These are phyloP conservation scores for Suillus lakei DNA, from an alignment of 768 basidiomycete species.

Conservation along the genomic window DNA sequence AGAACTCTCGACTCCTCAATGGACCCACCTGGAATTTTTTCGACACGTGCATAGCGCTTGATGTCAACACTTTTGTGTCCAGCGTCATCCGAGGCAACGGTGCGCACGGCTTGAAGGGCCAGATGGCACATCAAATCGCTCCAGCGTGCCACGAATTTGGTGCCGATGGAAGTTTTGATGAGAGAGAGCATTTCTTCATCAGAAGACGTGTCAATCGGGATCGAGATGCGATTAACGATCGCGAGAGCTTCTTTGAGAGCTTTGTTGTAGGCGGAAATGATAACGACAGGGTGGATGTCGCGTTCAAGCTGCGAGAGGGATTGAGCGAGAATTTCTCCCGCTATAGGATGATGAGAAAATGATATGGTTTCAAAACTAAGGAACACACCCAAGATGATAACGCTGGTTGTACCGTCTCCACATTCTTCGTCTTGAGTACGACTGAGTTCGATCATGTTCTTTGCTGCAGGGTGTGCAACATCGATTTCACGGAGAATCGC, in stretches of 20 bases:
- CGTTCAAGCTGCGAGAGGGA: slow-evolving; percentile 92
- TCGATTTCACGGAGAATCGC: slow-evolving; percentile 98
- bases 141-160: slow-evolving; percentile 97
- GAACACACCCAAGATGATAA: slow-evolving; percentile 91
- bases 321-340: slow-evolving; percentile 97
- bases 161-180: slow-evolving; percentile 98
- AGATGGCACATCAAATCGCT: slow-evolving; percentile 96
- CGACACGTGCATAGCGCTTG: slow-evolving; percentile 96
- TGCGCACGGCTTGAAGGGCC: slow-evolving; percentile 90
- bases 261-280: slow-evolving; percentile 97
- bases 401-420: slow-evolving; percentile 97
- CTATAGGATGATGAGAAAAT: slow-evolving; percentile 38
- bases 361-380: not conserved
- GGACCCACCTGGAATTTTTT: slow-evolving; percentile 97
- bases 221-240: slow-evolving; percentile 85
- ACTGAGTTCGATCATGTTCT: slow-evolving; percentile 99
- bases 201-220: slow-evolving; percentile 85
- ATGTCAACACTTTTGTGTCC: slow-evolving; percentile 92
- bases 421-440: slow-evolving; percentile 99
- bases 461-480: slow-evolving; percentile 97
- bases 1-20: slow-evolving; percentile 92
- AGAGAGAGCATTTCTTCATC: slow-evolving; percentile 94
- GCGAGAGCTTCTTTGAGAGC: slow-evolving; percentile 91
- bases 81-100: slow-evolving; percentile 78
- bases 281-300: slow-evolving; percentile 98